A percentile compares a stretch with the other conserved stretches of the same genome.
Evolutionary conservation across 1,139 yeast species (phyloP).

Genomic region (Hemisphaericaspora subhashii): DNA sequence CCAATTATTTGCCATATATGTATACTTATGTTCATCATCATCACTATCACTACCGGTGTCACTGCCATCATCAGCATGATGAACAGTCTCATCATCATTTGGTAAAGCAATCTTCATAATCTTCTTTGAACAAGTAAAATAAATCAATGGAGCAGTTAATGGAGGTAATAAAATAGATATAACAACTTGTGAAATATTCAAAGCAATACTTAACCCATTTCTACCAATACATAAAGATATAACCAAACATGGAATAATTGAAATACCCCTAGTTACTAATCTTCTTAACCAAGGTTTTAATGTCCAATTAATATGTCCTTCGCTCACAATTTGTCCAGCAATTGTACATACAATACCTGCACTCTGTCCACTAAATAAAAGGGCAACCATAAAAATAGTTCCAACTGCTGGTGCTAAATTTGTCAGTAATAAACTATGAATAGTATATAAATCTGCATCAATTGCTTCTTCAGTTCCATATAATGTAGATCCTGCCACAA

Average conservation of each 20-base stretch:
- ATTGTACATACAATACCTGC: constrained; percentile 87
- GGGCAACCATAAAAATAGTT: constrained; percentile 72
- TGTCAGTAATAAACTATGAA: constrained; percentile 56
- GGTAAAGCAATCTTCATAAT: constrained; percentile 57
- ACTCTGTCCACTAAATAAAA: constrained; percentile 74
- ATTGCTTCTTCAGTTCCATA: constrained; percentile 63
- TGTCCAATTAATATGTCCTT: constrained; percentile 79
- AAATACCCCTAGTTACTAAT: constrained; percentile 65
- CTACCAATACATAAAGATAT: constrained; percentile 65
- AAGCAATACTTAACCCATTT: constrained; percentile 59
- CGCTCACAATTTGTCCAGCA: constrained; percentile 84
- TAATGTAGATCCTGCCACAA: constrained; percentile 74
- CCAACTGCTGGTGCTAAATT: constrained; percentile 74
- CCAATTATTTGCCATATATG: constrained; percentile 65
- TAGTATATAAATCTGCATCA: constrained; percentile 74
- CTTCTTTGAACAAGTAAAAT: constrained; percentile 63
- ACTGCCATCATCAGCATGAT: constrained; percentile 10
- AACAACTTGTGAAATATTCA: constrained; percentile 77
- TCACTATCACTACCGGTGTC: constrained; percentile 12
- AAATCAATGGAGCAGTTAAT: constrained; percentile 74
- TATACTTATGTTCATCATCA: constrained; percentile 22
- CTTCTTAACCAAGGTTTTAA: constrained; percentile 77
- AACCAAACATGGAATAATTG: constrained; percentile 70
- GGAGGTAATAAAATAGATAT: constrained; percentile 72
- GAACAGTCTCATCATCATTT: constrained; percentile 11